These are phyloP conservation scores for Miscanthus lutarioriparius DNA, from an alignment of 176 grass and related monocot species.

Conservation along the genomic window DNA sequence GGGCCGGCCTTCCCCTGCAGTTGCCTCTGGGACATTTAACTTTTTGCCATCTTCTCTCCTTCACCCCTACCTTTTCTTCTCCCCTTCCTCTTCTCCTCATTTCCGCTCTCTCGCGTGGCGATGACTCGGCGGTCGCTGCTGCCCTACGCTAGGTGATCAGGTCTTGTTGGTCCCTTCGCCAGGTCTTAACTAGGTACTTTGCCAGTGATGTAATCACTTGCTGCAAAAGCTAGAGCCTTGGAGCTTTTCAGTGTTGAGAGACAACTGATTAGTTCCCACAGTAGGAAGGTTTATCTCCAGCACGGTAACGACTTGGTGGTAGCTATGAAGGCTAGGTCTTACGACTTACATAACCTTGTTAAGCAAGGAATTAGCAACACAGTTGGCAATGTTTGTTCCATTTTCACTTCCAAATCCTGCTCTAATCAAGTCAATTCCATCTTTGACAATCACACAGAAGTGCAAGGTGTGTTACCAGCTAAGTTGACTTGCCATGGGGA, in stretches of 20 bases:
- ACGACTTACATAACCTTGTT: constrained; percentile 36
- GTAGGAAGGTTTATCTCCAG: constrained; percentile 70
- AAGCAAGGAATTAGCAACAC: constrained; percentile 51
- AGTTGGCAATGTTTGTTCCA: constrained; percentile 62
- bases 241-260: constrained; percentile 86
- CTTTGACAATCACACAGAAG: constrained; percentile 55
- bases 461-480: constrained; percentile 65
- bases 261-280: constrained; percentile 72
- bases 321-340: constrained; percentile 61
- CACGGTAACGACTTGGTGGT: constrained; percentile 69
- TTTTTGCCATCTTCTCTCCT: neutral
- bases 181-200: constrained; percentile 30
- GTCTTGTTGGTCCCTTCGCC: too few relatives aligned
- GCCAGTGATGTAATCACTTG: constrained; percentile 81
- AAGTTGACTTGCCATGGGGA: constrained; percentile 56
- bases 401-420: constrained; percentile 53
- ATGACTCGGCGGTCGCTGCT: too few relatives aligned
- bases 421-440: constrained; percentile 53
- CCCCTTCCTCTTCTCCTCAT: too few relatives aligned
- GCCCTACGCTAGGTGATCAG: too few relatives aligned
- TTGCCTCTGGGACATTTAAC: too few relatives aligned
- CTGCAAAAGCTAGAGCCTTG: constrained; percentile 18
- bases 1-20: too few relatives aligned
- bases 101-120: too few relatives aligned
- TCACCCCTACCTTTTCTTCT: too few relatives aligned